phyloP scores from a whole-genome alignment of 768 basidiomycete genomes.

The Hygrophoropsis aurantiaca region DNA sequence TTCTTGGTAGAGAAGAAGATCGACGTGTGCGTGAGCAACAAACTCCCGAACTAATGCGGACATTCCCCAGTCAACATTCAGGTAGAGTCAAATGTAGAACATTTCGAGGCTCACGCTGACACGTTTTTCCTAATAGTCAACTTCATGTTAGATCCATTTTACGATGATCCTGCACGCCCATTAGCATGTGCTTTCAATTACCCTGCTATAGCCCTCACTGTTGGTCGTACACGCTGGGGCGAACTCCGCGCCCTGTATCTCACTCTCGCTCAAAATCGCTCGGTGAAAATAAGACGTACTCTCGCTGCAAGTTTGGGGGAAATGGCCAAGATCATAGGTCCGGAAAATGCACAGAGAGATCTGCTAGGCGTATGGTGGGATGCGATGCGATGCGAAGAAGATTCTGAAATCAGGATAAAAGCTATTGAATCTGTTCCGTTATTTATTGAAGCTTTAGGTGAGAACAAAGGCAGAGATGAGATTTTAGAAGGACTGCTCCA shows the following conservation, averaged over 20 bases:
- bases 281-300: conserved; percentile 68
- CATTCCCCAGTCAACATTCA: conserved; percentile 11
- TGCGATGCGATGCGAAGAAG: conserved; percentile 52
- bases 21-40: conserved; percentile 38
- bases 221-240: conserved; percentile 75
- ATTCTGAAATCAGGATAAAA: conserved; percentile 67
- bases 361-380: conserved; percentile 73
- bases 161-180: conserved; percentile 68
- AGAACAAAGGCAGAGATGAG: conserved; percentile 41
- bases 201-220: conserved; percentile 83
- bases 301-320: conserved; percentile 89
- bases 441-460: conserved; percentile 55
- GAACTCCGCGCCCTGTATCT: conserved; percentile 70
- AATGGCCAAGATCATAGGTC: conserved; percentile 81
- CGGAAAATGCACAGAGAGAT: conserved; percentile 63
- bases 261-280: conserved; percentile 58
- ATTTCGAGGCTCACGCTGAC: too few species aligned
- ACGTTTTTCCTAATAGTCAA: conserved; percentile 10
- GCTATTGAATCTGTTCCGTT: conserved; percentile 64
- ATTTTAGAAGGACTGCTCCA: conserved; percentile 48
- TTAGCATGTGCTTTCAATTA: conserved; percentile 87
- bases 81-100: not conserved
- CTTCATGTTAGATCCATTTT: conserved; percentile 43
- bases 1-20: conserved; percentile 61
- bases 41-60: conserved; percentile 16